Base-by-base conservation (phyloP, 1,139 yeast genomes). In the Arxiozyma telluris region DNA sequence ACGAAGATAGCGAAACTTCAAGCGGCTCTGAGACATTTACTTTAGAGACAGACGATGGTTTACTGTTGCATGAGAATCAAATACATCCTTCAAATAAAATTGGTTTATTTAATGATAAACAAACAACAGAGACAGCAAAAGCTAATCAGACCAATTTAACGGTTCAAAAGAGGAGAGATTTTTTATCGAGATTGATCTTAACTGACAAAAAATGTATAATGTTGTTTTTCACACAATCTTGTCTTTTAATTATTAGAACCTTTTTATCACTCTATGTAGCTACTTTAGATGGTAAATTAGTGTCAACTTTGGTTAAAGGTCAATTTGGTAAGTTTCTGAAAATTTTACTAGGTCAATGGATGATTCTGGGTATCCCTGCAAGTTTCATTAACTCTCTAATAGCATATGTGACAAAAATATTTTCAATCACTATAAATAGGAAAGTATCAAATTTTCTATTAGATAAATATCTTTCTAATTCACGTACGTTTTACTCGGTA, bases 311-410 rank as follows among this genome's bases (percentile, higher is more conserved):
- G 59, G 89, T 91, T 41, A 79, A 85, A 46, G 89, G 86, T 58
- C 76, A 78, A 53, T 85, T 90, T 54, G 75, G 75, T 50, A 76
- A 76, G 50, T 91, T 91, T 65, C 73, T 85, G 54, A 76, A 78
- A 59, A 64, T 66, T 46, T 76, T 86, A 48, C 72, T 90, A 56
- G 77, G 81, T 0, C 77, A 81, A 66, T 91, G 97, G 97, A 81
- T 91, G 85, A 64, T 82, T 25, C 75, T 91, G 18, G 96, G 97
- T 7, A 69, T 90, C 6, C 98, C 98, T 0, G 95, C 96, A 0
- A 81, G 96, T 1, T 68, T 87, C 44, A 85, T 88, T 18, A 89
- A 90, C 64, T 81, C 96, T 0, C 70, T 87, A 58, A 76, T 91
- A 55, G 77, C 80, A 46, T 89, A 85, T 75, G 77, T 90, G 4